phyloP scores from a whole-genome alignment of 2,329 filamentous ascomycete genomes.

The Cercospora sesami region DNA sequence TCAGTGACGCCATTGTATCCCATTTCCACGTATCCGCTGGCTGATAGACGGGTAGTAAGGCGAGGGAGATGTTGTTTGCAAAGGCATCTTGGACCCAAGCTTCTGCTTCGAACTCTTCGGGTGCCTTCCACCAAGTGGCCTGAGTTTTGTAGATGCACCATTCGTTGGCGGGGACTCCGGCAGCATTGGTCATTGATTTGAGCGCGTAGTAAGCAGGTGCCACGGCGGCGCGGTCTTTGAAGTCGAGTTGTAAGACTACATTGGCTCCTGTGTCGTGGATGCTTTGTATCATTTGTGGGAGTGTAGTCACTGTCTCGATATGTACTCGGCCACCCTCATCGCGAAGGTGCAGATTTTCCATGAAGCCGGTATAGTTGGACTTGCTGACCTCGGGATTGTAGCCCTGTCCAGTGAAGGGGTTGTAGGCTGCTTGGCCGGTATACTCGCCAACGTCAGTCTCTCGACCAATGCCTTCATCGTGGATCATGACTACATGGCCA shows the following conservation, averaged over 20 bases:
- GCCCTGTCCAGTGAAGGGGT: background rate
- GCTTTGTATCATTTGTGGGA: conserved; percentile 20
- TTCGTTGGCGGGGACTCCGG: background rate
- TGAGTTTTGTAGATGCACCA: background rate
- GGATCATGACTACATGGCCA: background rate
- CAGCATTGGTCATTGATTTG: background rate
- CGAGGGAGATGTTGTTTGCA: background rate
- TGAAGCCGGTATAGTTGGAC: background rate
- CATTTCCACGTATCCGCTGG: background rate
- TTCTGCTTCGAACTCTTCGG: background rate
- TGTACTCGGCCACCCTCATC: background rate
- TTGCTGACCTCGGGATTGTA: background rate
- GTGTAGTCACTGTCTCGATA: background rate
- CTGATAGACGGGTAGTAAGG: background rate
- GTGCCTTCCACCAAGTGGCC: background rate
- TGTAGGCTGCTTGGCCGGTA: background rate
- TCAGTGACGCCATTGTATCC: background rate
- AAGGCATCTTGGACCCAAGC: background rate
- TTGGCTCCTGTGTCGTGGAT: conserved; percentile 25
- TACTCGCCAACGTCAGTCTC: background rate
- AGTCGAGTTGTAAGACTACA: conserved; percentile 27
- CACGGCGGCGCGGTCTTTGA: conserved; percentile 25
- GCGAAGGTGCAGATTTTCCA: background rate
- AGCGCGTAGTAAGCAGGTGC: conserved; percentile 26
- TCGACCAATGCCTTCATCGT: background rate